phyloP scores from a whole-genome alignment of 495 filamentous ascomycete genomes.

The Xylaria telfairii region DNA sequence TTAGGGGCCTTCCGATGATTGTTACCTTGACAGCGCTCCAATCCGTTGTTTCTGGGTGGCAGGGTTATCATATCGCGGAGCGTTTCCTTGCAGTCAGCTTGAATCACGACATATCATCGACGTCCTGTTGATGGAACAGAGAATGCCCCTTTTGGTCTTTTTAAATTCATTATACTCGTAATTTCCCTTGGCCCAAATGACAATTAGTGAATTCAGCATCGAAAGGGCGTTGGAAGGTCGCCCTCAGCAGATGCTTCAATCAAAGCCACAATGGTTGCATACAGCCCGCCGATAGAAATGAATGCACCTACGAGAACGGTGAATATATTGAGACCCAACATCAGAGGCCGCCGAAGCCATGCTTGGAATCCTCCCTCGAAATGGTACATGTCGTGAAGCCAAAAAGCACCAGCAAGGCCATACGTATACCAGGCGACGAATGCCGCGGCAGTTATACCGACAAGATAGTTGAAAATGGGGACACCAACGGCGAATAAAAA shows the following conservation, averaged over 20 bases:
- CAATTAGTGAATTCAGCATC: conserved; percentile 21
- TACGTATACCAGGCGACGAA: conserved; percentile 64
- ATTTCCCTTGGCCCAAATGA: neutral
- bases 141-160: neutral
- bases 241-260: conserved; percentile 29
- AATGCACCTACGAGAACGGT: conserved; percentile 39
- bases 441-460: conserved; percentile 56
- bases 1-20: neutral
- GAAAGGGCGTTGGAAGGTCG: conserved; percentile 34
- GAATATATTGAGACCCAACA: conserved; percentile 34
- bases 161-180: neutral
- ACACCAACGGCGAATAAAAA: conserved; percentile 72
- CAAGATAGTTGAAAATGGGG: conserved; percentile 68
- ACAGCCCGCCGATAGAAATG: conserved; percentile 41
- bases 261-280: conserved; percentile 37
- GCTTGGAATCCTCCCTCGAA: conserved; percentile 23
- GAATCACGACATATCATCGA: neutral
- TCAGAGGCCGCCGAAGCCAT: conserved; percentile 32
- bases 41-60: neutral
- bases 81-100: neutral
- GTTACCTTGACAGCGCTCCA: too few species aligned
- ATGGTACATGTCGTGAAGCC: conserved; percentile 13
- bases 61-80: neutral
- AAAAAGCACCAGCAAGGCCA: conserved; percentile 59
- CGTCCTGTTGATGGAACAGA: neutral